Conservation (phyloP, 1,284 basidiomycete species). For the Phaffia rhodozyma region DNA sequence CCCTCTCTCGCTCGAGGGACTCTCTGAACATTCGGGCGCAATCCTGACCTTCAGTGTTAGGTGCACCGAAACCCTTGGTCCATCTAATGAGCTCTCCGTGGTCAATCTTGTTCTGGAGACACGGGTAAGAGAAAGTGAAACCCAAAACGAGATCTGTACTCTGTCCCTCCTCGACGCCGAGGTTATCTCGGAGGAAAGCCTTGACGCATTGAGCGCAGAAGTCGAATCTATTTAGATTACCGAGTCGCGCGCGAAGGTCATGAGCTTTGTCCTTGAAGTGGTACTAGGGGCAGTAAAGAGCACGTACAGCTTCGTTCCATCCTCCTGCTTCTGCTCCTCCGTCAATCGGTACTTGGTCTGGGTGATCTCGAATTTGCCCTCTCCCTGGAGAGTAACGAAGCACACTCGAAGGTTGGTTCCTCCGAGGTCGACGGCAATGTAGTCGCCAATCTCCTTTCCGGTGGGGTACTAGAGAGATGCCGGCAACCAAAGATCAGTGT, state of each 20-base stretch:
- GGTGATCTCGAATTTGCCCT: constrained; percentile 93
- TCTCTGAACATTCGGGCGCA: constrained; percentile 84
- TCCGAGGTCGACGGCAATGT: constrained; percentile 86
- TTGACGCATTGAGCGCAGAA: constrained; percentile 92
- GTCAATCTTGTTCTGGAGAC: constrained; percentile 71
- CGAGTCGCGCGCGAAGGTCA: background rate
- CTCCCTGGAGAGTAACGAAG: constrained; percentile 80
- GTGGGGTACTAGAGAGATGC: constrained; percentile 54
- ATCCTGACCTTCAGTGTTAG: constrained; percentile 84
- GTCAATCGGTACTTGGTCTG: constrained; percentile 95
- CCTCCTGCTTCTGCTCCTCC: constrained; percentile 97
- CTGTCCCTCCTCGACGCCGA: constrained; percentile 52
- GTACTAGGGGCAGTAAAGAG: background rate
- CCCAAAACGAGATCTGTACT: constrained; percentile 64
- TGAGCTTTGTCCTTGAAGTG: background rate
- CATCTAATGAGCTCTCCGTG: constrained; percentile 91
- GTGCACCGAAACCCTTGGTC: constrained; percentile 95
- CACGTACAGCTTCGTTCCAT: constrained; percentile 62
- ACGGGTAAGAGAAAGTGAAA: constrained; percentile 48
- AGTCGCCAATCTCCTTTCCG: constrained; percentile 80
- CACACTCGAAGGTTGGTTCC: constrained; percentile 97
- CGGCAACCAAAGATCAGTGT: background rate
- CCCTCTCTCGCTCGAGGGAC: constrained; percentile 47
- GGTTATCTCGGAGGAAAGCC: constrained; percentile 63
- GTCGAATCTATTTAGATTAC: constrained; percentile 51